Evolutionary conservation across 129 eudicot genomes (phyloP), one percentile per base, ranked within the genome.

Genomic region (Helichrysum umbraculigerum): DNA sequence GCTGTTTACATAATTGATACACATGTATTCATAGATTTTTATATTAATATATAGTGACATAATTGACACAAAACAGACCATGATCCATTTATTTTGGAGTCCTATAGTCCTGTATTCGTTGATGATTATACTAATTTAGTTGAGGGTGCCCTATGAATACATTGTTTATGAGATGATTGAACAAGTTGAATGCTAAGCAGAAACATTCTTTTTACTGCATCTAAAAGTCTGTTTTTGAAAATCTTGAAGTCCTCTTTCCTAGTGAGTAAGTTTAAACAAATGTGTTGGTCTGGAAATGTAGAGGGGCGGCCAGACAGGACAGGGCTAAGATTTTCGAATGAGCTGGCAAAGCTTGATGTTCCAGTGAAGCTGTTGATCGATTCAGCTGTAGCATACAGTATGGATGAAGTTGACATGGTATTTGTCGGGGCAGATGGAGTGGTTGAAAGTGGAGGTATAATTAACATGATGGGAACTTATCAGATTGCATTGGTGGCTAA

Each of bases 381-480:
- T 87, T 94, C 98, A 52, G 98, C 98, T 25, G 98, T 91, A 54
- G 98, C 97, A 5, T 94, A 94, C 70, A 91, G 87, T 73, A 88
- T 94, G 98, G 97, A 94, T 81, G 98, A 94, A 73, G 87, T 94
- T 56, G 98, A 94, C 88, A 94, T 94, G 98, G 97, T 94, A 29
- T 81, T 94, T 75, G 98, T 94, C 17, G 98, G 98, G 69, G 98
- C 98, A 0, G 98, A 94, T 76, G 98, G 97, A 20, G 98, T 94
- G 47, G 98, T 94, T 32, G 98, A 94, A 78, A 94, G 97, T 71
- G 98, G 98, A 65, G 97, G 98, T 16, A 87, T 94, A 63, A 94
- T 94, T 59, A 94, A 94, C 82, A 94, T 94, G 98, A 94, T 94
- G 98, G 98, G 98, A 9, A 91, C 98, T 8, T 94, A 94, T 82